phyloP scores from a whole-genome alignment of 768 basidiomycete genomes.

The Tulasnella sp. region DNA sequence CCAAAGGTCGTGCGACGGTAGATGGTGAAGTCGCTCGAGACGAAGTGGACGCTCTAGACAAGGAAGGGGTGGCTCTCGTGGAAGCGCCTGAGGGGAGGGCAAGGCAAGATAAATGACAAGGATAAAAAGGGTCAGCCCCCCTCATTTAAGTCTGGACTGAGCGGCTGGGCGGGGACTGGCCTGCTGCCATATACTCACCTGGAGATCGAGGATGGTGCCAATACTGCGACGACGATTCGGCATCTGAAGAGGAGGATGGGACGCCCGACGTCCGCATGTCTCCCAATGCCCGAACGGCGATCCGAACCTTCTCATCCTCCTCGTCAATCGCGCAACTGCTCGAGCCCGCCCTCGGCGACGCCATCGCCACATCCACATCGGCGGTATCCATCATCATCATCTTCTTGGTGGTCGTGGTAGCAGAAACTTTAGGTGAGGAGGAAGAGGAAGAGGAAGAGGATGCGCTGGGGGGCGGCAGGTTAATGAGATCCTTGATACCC shows the following conservation, averaged over 20 bases:
- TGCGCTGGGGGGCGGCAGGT: no score
- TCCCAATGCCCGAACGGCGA: constrained; percentile 64
- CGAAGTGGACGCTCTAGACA: constrained; percentile 19
- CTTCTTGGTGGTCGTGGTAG: no score
- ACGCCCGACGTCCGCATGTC: constrained; percentile 45
- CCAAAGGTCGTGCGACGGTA: background rate
- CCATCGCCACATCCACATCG: no score
- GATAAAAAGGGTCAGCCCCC: background rate
- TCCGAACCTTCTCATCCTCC: constrained; percentile 60
- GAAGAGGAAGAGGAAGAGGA: no score
- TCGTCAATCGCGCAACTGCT: constrained; percentile 10
- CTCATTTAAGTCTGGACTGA: background rate
- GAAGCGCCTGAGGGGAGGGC: background rate
- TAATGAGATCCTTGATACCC: no score
- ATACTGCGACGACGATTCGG: background rate
- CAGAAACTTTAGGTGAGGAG: no score
- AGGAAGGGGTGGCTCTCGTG: constrained; percentile 16
- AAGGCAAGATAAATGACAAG: background rate
- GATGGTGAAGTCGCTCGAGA: constrained; percentile 18
- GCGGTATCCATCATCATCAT: no score
- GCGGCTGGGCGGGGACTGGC: background rate
- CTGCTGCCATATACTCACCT: constrained; percentile 14
- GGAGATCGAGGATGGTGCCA: background rate
- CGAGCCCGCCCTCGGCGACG: background rate
- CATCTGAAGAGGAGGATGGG: background rate